phyloP scores from a whole-genome alignment of 2,329 filamentous ascomycete species.

The Aspergillus clavatus region DNA sequence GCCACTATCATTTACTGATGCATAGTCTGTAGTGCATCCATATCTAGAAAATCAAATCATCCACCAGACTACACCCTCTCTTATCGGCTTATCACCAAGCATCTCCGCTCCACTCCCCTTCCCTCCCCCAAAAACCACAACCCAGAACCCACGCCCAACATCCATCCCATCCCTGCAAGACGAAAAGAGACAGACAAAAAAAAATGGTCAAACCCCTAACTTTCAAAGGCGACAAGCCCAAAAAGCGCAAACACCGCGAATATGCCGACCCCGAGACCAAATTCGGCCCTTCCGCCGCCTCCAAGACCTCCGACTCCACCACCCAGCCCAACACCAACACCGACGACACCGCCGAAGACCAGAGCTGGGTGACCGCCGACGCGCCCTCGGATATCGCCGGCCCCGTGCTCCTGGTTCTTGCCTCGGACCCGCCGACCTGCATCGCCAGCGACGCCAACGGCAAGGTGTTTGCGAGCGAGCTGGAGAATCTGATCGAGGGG shows the following conservation, averaged over 20 bases:
- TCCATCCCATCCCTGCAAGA: conserved; percentile 4
- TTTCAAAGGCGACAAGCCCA: conserved; percentile 95
- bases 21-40: no score
- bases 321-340: conserved; percentile 24
- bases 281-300: conserved; percentile 24
- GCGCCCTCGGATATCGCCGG: conserved; percentile 68
- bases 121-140: background rate
- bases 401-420: conserved; percentile 76
- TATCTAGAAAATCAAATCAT: no score
- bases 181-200: conserved; percentile 1
- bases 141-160: conserved; percentile 5
- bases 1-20: no score
- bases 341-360: conserved; percentile 56
- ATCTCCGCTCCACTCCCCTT: background rate
- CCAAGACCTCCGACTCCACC: conserved; percentile 22
- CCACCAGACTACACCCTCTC: no score
- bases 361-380: conserved; percentile 89
- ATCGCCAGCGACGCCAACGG: conserved; percentile 82
- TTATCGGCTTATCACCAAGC: background rate
- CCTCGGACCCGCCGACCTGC: conserved; percentile 66
- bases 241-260: conserved; percentile 74
- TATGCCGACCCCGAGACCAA: conserved; percentile 39
- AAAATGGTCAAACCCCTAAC: conserved; percentile 69
- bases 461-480: conserved; percentile 71
- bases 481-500: conserved; percentile 85